Conservation (phyloP, 208 protist species). For the Trypanosomatidae sp. region DNA sequence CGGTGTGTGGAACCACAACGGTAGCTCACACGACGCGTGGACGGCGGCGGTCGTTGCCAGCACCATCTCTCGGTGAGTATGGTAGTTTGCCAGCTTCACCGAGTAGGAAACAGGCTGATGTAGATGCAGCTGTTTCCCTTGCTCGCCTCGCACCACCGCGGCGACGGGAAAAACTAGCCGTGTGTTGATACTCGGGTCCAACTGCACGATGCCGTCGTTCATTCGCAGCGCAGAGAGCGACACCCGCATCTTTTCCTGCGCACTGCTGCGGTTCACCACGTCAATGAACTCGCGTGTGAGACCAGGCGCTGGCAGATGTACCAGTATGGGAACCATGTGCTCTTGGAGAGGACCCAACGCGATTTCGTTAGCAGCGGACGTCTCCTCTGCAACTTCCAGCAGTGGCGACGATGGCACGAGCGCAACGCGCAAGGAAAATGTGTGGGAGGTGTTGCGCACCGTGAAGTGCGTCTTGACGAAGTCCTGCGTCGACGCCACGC, state of each 20-base stretch:
- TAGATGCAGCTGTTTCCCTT: constrained; percentile 19
- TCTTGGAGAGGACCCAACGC: constrained; percentile 46
- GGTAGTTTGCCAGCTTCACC: constrained; percentile 29
- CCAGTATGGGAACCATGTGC: constrained; percentile 37
- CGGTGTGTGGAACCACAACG: constrained; percentile 29
- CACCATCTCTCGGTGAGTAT: constrained; percentile 23
- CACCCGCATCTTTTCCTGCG: constrained; percentile 55
- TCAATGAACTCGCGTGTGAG: constrained; percentile 56
- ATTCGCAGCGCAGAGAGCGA: constrained; percentile 44
- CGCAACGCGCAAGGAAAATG: constrained; percentile 49
- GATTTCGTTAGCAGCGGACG: constrained; percentile 22
- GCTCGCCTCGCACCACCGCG: constrained; percentile 28
- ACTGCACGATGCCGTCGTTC: constrained; percentile 29
- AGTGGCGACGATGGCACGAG: constrained; percentile 35
- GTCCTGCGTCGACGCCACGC: constrained; percentile 40
- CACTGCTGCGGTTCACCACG: constrained; percentile 66
- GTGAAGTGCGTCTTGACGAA: constrained; percentile 34
- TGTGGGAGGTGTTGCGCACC: constrained; percentile 64
- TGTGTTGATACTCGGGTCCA: constrained; percentile 25
- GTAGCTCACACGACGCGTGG: constrained; percentile 12
- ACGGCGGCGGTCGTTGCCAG: constrained; percentile 15
- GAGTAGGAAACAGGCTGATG: constrained; percentile 31
- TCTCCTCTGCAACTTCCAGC: constrained; percentile 28
- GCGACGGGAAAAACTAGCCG: constrained; percentile 23
- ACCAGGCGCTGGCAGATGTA: constrained; percentile 52